Conservation (phyloP, 2,329 filamentous ascomycete genomes). For the Alternaria sp. region DNA sequence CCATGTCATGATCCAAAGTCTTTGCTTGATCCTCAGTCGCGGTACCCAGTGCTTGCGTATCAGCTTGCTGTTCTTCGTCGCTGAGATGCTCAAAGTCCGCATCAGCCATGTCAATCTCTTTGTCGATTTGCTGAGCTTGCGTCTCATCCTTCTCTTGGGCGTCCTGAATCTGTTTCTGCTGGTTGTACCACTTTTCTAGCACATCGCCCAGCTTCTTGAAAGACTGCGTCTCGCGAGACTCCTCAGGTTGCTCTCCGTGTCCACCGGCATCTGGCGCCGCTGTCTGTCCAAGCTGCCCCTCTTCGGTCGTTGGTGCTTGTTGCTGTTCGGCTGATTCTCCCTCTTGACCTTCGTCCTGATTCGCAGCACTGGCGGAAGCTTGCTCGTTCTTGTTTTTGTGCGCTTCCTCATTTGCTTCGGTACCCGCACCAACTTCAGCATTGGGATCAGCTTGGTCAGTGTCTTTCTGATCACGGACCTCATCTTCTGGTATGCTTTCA, state of each 20-base stretch:
- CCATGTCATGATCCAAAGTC: constrained; percentile 87
- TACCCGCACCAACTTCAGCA: constrained; percentile 70
- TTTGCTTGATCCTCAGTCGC: constrained; percentile 87
- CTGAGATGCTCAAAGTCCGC: constrained; percentile 94
- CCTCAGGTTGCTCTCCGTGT: constrained; percentile 51
- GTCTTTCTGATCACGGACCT: constrained; percentile 58
- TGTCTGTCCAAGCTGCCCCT: constrained; percentile 60
- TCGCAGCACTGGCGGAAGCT: constrained; percentile 63
- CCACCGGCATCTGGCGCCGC: constrained; percentile 49
- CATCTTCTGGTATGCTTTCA: constrained; percentile 62
- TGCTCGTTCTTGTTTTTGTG: constrained; percentile 67
- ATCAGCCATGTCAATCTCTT: constrained; percentile 75
- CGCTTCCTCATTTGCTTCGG: constrained; percentile 67
- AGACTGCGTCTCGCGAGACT: constrained; percentile 66
- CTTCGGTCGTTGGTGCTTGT: constrained; percentile 69
- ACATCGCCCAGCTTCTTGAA: constrained; percentile 96
- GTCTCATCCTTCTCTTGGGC: constrained; percentile 59
- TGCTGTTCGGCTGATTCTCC: constrained; percentile 71
- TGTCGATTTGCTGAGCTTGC: constrained; percentile 57
- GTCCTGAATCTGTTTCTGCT: constrained; percentile 77
- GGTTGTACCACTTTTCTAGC: constrained; percentile 89
- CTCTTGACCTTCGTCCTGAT: constrained; percentile 71
- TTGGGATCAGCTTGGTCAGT: constrained; percentile 60
- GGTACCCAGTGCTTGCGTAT: constrained; percentile 89
- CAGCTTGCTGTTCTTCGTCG: constrained; percentile 80